A percentile compares a stretch with the other conserved stretches of the same genome.
Conservation (phyloP, 192 early-diverging fungal species). For the Jimgerdemannia flammicorona region DNA sequence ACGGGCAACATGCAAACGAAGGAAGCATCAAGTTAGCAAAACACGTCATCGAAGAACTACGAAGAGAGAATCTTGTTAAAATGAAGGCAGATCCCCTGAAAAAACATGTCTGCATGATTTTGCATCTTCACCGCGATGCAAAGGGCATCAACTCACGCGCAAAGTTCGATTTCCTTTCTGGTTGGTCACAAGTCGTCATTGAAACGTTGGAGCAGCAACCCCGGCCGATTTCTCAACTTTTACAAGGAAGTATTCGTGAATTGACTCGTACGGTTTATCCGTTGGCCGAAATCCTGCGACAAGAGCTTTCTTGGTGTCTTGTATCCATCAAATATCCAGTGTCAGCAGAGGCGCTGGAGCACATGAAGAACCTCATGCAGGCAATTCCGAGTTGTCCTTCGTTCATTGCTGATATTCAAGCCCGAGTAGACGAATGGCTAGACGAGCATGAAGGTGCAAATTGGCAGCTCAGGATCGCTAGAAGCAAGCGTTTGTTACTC, state of each 20-base stretch:
- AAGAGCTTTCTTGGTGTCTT: conserved; percentile 22
- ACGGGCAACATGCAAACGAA: neutral
- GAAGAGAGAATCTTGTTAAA: neutral
- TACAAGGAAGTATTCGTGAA: conserved; percentile 7
- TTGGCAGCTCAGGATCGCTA: conserved; percentile 11
- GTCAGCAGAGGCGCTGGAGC: conserved; percentile 7
- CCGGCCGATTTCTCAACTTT: conserved; percentile 4
- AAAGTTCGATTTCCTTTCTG: conserved; percentile 11
- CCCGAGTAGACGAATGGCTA: conserved; percentile 4
- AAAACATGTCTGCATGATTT: neutral
- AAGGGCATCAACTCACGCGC: neutral
- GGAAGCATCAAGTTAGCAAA: neutral
- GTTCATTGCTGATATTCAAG: neutral
- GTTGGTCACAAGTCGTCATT: conserved; percentile 13
- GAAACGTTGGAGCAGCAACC: conserved; percentile 10
- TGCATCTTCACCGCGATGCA: neutral
- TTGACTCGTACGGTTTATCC: conserved; percentile 9
- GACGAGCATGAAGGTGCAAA: neutral
- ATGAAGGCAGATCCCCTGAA: neutral
- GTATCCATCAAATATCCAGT: conserved; percentile 20
- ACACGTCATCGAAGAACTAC: neutral
- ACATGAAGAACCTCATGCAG: neutral
- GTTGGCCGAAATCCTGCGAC: conserved; percentile 17
- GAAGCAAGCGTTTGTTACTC: conserved; percentile 11
- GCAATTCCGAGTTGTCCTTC: neutral